phyloP scores from a whole-genome alignment of 441 rosid species.

The Populus hybrid region DNA sequence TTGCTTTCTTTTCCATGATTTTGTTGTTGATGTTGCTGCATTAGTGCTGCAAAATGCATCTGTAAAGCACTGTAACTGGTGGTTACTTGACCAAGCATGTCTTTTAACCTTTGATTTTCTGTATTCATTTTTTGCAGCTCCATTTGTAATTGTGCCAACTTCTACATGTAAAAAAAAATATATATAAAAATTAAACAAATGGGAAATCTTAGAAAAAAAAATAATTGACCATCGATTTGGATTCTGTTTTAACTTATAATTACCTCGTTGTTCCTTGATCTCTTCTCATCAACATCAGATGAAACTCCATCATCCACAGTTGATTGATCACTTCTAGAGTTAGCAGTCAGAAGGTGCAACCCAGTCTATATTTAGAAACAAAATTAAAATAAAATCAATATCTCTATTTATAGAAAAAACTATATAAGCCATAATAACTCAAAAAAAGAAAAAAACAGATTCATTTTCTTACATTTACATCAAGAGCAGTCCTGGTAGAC shows the following conservation, averaged over 20 bases:
- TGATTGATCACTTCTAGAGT: conserved; percentile 72
- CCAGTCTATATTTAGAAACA: conserved; percentile 47
- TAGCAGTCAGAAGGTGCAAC: conserved; percentile 64
- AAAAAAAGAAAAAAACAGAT: no score
- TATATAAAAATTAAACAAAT: background rate
- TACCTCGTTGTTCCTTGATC: conserved; percentile 65
- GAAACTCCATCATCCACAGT: conserved; percentile 73
- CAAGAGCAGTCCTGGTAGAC: conserved; percentile 1
- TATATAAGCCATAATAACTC: background rate
- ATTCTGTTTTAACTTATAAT: background rate
- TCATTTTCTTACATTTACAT: conserved; percentile 58
- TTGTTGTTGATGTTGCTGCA: conserved; percentile 49
- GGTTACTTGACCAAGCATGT: conserved; percentile 65
- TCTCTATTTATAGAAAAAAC: background rate
- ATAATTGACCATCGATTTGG: background rate
- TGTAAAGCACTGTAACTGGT: conserved; percentile 63
- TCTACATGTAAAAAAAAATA: no score
- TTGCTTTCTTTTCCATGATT: conserved; percentile 27
- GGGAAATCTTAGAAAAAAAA: background rate
- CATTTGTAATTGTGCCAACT: conserved; percentile 41
- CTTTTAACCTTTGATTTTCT: conserved; percentile 68
- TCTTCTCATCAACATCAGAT: conserved; percentile 48
- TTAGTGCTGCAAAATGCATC: conserved; percentile 53
- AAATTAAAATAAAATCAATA: no score
- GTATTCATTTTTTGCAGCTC: conserved; percentile 60